Evolutionary conservation across 805 yeast genomes (phyloP), one percentile per base, ranked within the genome.

Genomic region (Teunomyces funiuensis): DNA sequence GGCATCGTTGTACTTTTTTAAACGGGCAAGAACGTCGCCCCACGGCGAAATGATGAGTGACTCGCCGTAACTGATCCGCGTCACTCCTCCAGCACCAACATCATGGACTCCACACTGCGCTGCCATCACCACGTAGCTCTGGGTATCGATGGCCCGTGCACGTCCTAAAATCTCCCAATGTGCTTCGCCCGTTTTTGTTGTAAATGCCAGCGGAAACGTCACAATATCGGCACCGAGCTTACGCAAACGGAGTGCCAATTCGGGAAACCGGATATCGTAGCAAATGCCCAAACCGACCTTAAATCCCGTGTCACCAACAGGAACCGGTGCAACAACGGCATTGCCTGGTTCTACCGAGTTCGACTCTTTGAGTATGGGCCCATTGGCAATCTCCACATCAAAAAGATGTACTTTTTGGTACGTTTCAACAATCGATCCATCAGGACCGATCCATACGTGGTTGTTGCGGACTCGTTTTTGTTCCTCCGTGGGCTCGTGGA

Each of bases 141-240:
- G 98, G 1, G 91, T 77, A 57, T 90, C 96, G 9, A 91, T 76
- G 3, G 98, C 98, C 36, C 97, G 69, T 0, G 96, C 84, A 19
- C 80, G 71, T 1, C 88, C 97, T 39, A 91, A 68, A 1, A 78
- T 60, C 40, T 80, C 80, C 96, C 97, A 91, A 56, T 91, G 99
- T 1, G 91, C 88, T 39, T 80, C 80, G 1, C 99, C 99, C 0
- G 98, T 91, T 48, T 82, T 81, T 57, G 85, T 77, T 0, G 97
- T 93, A 72, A 95, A 93, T 0, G 98, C 98, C 18, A 95, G 83
- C 0, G 99, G 98, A 53, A 71, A 91, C 2, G 91, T 77, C 28
- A 91, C 52, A 16, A 91, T 67, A 43, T 87, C 75, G 1, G 96
- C 95, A 3, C 96, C 96, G 39, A 65, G 52, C 7, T 77, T 57